These are phyloP conservation scores for Epichloe amarillans DNA, from an alignment of 2,329 filamentous ascomycete species.

Conservation along the genomic window DNA sequence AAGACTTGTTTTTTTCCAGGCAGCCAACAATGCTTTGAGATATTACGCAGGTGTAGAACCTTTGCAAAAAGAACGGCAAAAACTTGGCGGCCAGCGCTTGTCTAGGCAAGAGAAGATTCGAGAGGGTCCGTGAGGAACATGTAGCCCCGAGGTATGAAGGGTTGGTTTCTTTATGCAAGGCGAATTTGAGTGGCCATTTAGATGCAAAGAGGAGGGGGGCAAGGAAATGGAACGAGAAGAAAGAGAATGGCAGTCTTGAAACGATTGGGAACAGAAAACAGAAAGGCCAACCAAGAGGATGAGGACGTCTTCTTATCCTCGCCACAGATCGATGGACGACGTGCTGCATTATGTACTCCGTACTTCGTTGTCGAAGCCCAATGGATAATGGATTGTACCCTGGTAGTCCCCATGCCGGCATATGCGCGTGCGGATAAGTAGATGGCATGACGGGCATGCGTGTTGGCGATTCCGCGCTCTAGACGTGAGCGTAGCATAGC, in stretches of 20 bases:
- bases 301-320: slow-evolving; percentile 17
- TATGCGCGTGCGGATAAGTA: background rate
- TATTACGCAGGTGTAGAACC: background rate
- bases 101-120: background rate
- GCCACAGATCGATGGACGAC: background rate
- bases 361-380: too few species aligned
- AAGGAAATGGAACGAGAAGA: slow-evolving; percentile 3
- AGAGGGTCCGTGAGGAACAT: background rate
- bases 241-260: slow-evolving; percentile 6
- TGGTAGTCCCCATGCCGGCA: background rate
- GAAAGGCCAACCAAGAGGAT: slow-evolving; percentile 15
- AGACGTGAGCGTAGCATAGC: background rate
- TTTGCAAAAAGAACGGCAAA: background rate
- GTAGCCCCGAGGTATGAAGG: background rate
- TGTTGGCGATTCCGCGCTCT: slow-evolving; percentile 1
- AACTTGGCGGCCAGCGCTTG: slow-evolving; percentile 4
- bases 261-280: slow-evolving; percentile 13
- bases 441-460: background rate
- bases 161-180: background rate
- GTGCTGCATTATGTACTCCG: too few species aligned
- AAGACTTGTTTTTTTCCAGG: background rate
- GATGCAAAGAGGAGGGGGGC: background rate
- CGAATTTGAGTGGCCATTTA: background rate
- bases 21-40: background rate
- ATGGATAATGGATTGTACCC: background rate